Evolutionary conservation across 768 basidiomycete species (phyloP), one percentile per base, ranked within the genome.

Genomic region (Chalciporus pseudorubinellus): DNA sequence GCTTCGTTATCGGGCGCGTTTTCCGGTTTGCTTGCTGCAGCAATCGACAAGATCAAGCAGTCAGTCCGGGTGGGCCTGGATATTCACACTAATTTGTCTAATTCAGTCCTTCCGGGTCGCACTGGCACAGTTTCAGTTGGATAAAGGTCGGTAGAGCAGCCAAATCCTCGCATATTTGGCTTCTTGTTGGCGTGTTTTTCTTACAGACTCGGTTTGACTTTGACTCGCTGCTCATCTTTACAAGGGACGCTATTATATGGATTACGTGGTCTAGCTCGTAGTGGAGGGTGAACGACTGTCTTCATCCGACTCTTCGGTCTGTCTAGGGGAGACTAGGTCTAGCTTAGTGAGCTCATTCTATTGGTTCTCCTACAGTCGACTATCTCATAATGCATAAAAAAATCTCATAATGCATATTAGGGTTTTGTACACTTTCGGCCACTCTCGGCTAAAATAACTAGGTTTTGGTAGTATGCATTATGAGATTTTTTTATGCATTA

Each of bases 11-110:
- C 83, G 0, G 80, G 82, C 1, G 78, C 81, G 0, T 84, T 85
- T 58, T 84, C 83, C 6, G 85, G 86, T 39, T 66, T 87, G 7
- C 72, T 88, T 1, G 84, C 84, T 1, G 71, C 80, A 28, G 82
- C 74, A 1, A 83, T 88, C 44, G 60, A 73, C n/a, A 65, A 80
- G 13, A 80, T 88, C 73, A 64, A 82, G 69, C 2, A 78, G 80
- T 6, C 74, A 68, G 47, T 71, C 77, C 2, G 84, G 80, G 0
- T 87, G 84, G 85, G 71, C 77, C 29, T 84, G 80, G 83, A 75
- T 82, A 56, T 81, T 82, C 56, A 79, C 81, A 34, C 38, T 80
- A 16, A 78, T 80, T 62, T 1, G 65, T 52, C 1, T 3, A 36
- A 3, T 4, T 6, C 3, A 40, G 36, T 16, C 1, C 2, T 9